Conservation (phyloP, 768 basidiomycete genomes). For the Russula sp. region DNA sequence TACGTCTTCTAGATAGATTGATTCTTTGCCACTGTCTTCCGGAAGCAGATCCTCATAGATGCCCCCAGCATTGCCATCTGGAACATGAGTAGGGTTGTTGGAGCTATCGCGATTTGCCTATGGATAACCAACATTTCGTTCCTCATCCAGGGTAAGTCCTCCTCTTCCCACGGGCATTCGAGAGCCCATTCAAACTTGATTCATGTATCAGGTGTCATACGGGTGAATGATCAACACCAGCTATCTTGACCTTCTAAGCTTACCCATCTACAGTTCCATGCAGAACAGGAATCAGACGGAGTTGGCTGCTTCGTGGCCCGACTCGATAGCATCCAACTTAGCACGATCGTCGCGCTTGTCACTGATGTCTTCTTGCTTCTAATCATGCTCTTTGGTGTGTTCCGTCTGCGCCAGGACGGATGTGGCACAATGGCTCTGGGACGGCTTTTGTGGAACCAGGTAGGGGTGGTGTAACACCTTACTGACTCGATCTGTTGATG, state of each 20-base stretch:
- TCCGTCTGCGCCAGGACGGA: background rate
- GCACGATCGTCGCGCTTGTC: background rate
- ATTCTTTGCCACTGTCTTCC: background rate
- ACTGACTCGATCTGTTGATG: too few species aligned
- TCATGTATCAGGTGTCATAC: background rate
- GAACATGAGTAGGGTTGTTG: background rate
- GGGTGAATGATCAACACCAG: background rate
- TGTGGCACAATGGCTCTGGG: background rate
- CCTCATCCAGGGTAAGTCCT: background rate
- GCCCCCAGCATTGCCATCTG: background rate
- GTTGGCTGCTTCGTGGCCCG: background rate
- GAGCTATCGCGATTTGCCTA: background rate
- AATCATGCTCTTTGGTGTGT: background rate
- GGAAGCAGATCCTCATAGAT: background rate
- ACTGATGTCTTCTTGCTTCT: background rate
- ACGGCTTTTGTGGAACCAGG: background rate
- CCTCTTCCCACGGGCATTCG: too few species aligned
- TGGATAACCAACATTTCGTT: background rate
- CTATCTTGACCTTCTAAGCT: background rate
- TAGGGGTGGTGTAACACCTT: too few species aligned
- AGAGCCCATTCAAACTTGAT: background rate
- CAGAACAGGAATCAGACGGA: fast-evolving
- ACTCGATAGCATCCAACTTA: background rate
- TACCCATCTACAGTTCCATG: background rate
- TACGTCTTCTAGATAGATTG: background rate